Conservation (phyloP, 2,329 filamentous ascomycete species). For the Fusarium penzigii region DNA sequence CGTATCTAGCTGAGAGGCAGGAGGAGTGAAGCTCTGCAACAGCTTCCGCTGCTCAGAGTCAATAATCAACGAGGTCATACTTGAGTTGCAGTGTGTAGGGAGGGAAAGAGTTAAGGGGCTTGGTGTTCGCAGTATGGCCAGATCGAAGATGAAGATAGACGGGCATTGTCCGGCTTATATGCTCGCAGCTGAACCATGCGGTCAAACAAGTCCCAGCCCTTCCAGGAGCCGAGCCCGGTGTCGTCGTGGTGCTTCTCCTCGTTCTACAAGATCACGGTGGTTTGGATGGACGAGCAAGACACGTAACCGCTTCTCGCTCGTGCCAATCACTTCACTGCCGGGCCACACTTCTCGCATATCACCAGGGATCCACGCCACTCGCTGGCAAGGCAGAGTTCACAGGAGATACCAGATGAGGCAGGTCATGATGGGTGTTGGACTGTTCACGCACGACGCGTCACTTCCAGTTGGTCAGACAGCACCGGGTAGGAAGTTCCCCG, state of each 20-base stretch:
- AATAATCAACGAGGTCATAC: no score
- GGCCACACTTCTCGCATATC: slow-evolving; percentile 8
- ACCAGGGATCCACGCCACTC: slow-evolving; percentile 3
- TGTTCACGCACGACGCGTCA: background rate
- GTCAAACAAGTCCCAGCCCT: background rate
- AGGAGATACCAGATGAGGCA: slow-evolving; percentile 7
- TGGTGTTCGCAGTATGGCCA: background rate
- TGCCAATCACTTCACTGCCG: slow-evolving; percentile 4
- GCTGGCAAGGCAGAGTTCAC: slow-evolving; percentile 11
- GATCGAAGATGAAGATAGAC: no score
- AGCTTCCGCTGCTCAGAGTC: no score
- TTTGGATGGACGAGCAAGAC: slow-evolving; percentile 1
- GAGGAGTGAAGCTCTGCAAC: no score
- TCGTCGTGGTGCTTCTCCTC: background rate
- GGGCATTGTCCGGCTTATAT: no score
- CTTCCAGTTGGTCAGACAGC: slow-evolving; percentile 3
- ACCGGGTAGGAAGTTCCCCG: slow-evolving; percentile 2
- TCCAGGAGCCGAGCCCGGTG: background rate
- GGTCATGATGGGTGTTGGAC: slow-evolving; percentile 5
- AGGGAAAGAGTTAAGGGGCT: no score
- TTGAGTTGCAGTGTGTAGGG: no score
- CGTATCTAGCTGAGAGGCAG: no score
- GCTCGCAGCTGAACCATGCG: background rate
- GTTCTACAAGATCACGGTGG: background rate
- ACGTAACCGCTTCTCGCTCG: slow-evolving; percentile 4